Conservation (phyloP, 208 protist species). For the Leishmania martiniquensis region DNA sequence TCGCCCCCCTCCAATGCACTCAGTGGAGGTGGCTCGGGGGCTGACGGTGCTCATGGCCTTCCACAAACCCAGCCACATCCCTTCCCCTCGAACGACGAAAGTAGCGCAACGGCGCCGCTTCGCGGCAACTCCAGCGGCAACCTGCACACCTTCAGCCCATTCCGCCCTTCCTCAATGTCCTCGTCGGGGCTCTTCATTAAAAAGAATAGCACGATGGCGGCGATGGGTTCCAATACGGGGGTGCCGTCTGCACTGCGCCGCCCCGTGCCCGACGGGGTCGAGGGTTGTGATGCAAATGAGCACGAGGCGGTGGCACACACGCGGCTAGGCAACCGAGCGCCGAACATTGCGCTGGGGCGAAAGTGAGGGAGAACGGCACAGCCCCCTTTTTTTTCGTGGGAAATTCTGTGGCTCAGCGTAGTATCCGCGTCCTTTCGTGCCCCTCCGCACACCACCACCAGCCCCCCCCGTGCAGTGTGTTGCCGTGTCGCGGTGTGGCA, state of each 20-base stretch:
- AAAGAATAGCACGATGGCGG: neutral
- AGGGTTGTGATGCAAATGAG: neutral
- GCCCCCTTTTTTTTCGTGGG: too few relatives aligned
- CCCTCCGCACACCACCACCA: neutral
- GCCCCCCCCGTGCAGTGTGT: neutral
- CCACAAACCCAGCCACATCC: neutral
- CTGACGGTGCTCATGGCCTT: neutral
- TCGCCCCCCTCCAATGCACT: neutral
- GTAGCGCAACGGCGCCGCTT: conserved; percentile 1
- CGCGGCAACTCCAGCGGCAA: conserved; percentile 4
- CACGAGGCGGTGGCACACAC: neutral
- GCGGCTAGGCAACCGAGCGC: conserved; percentile 2
- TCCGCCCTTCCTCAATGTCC: neutral
- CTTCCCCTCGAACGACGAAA: neutral
- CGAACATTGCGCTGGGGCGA: neutral
- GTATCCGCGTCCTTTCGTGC: neutral
- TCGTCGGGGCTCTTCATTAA: conserved; percentile 1
- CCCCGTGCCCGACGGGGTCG: neutral
- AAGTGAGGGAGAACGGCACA: neutral
- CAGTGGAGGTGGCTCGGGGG: neutral
- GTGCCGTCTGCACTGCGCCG: neutral
- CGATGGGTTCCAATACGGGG: neutral
- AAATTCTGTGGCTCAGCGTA: too few relatives aligned
- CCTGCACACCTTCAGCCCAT: neutral
- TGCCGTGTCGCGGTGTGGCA: too few relatives aligned